Conservation (phyloP, 371 early-diverging fungal species). For the Apophysomyces elegans region DNA sequence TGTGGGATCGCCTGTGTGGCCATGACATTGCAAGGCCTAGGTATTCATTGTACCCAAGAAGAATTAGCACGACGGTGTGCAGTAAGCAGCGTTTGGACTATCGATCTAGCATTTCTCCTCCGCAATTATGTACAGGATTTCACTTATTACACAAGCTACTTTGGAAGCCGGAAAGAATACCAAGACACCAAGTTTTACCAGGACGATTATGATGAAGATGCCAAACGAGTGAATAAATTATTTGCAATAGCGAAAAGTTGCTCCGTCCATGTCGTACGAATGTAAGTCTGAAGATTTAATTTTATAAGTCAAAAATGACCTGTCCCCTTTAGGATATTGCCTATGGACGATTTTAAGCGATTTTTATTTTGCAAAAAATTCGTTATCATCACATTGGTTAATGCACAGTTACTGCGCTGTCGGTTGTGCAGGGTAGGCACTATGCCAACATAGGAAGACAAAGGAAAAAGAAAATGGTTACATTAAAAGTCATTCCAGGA, state of each 20-base stretch:
- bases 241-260: conserved; percentile 78
- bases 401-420: conserved; percentile 68
- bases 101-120: conserved; percentile 82
- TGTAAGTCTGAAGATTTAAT: conserved; percentile 42
- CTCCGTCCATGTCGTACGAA: conserved; percentile 73
- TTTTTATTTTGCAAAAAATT: conserved; percentile 76
- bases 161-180: conserved; percentile 80
- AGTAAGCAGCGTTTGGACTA: conserved; percentile 86
- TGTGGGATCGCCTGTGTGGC: conserved; percentile 86
- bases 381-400: conserved; percentile 77
- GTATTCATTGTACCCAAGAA: conserved; percentile 43
- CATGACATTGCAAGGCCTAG: conserved; percentile 73
- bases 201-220: conserved; percentile 72
- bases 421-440: conserved; percentile 54
- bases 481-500: conserved; percentile 29
- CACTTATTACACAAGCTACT: conserved; percentile 85
- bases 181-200: conserved; percentile 72
- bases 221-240: conserved; percentile 71
- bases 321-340: conserved; percentile 53
- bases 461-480: background rate
- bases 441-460: no score
- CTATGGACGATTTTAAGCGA: conserved; percentile 78
- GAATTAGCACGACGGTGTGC: conserved; percentile 49
- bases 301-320: background rate
- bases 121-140: conserved; percentile 75